Base-by-base conservation (phyloP, 805 yeast species). In the Tetrapisispora namnaoensis region DNA sequence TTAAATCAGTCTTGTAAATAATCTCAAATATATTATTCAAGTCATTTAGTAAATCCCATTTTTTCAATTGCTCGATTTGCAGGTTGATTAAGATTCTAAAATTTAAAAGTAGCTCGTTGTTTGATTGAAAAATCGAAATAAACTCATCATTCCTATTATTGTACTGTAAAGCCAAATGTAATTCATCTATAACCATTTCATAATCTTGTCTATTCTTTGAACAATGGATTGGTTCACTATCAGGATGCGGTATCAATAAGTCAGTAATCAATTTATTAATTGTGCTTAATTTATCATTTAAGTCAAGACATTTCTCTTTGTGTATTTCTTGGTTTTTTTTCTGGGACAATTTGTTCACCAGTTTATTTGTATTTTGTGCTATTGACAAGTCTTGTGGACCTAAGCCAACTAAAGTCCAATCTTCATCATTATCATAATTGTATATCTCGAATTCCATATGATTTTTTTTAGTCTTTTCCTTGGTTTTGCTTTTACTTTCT, bases 301-400 rank as follows among this genome's bases (percentile, higher is more conserved):
- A 44, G 44, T 65, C 67, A 17, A 58, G 42, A 45, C 55, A 56
- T 30, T 50, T 42, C 30, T 65, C 69, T 14, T 51, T 45, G 52
- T 65, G 69, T n/a, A 49, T 49, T 20, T 63, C 66, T 16, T 55
- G 17, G 28, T 62, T 61, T 45, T 54, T 56, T 51, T 59, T 62
- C 41, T 59, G 62, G 1, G 65, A 50, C 22, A 65, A 48, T 52
- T 57, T 62, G 37, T 55, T 54, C 1, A 57, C 66, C 16, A 63
- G 39, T 8, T 59, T 52, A 43, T 61, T 55, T 4, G 54, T 49
- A 24, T 47, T 18, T 13, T 51, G 27, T 11, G 54, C 50, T 1
- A 62, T 37, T 2, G 58, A 49, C 16, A 53, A 38, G 50, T 65
- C 65, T 49, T 65, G 69, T 9, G 66, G 65, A 5, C 69, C 69